Evolutionary conservation across 2,329 filamentous ascomycete species (phyloP).

Genomic region (Bipolaris oryzae): DNA sequence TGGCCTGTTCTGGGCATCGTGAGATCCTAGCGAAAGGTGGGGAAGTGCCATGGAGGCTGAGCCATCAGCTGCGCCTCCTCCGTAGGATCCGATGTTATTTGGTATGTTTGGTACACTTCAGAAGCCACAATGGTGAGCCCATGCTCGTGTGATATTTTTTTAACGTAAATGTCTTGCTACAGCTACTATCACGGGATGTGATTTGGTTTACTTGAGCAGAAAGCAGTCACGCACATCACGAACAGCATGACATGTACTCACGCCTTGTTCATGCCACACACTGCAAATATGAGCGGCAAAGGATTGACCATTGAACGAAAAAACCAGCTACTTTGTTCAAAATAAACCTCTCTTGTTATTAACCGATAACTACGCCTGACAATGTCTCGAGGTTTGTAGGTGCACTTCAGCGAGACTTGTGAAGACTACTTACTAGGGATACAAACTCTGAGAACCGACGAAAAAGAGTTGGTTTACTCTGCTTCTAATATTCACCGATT

Average conservation of each 20-base stretch:
- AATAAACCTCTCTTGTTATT: no score
- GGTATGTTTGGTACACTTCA: neutral
- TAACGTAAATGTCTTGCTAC: neutral
- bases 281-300: neutral
- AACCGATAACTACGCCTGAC: no score
- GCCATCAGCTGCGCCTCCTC: neutral
- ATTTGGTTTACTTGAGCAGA: neutral
- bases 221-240: neutral
- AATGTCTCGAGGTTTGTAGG: no score
- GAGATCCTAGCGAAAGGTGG: conserved; percentile 3
- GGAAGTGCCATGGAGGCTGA: conserved; percentile 1
- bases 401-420: no score
- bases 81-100: neutral
- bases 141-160: neutral
- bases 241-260: no score
- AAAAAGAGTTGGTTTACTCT: no score
- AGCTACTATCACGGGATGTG: neutral
- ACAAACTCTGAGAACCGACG: no score
- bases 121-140: neutral
- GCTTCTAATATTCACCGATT: no score
- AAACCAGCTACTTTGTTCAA: no score
- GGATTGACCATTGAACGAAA: no score
- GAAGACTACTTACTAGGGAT: no score
- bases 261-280: no score
- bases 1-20: neutral